A percentile compares a stretch with the other conserved stretches of the same genome.
Conservation (phyloP, 768 basidiomycete species). For the Psilocybe sp. region DNA sequence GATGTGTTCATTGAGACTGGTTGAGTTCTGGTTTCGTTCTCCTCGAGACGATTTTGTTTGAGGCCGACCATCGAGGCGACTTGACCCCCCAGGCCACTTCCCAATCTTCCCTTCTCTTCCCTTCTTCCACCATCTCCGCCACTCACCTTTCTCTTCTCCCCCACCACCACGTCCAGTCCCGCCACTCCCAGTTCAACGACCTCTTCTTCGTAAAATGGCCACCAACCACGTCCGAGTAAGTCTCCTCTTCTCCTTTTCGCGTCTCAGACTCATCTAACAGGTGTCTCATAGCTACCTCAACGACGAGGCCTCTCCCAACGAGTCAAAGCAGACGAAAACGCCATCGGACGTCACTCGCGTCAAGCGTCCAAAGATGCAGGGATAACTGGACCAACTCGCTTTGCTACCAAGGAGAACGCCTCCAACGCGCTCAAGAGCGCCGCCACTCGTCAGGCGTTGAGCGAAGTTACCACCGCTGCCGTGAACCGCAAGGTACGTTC, state of each 20-base stretch:
- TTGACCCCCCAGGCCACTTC: slow-evolving; percentile 23
- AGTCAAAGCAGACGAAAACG: slow-evolving; percentile 76
- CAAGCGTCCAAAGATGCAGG: slow-evolving; percentile 47
- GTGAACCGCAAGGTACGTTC: slow-evolving; percentile 71
- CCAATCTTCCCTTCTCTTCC: slow-evolving; percentile 25
- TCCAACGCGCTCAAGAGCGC: slow-evolving; percentile 42
- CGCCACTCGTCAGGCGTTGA: slow-evolving; percentile 70
- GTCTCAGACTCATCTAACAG: slow-evolving; percentile 12
- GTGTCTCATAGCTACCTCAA: slow-evolving; percentile 51
- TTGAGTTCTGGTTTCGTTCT: too few relatives aligned
- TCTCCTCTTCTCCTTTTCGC: slow-evolving; percentile 14
- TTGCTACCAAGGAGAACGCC: slow-evolving; percentile 42
- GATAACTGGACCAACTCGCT: slow-evolving; percentile 47
- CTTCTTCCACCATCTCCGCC: slow-evolving; percentile 11
- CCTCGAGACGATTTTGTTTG: slow-evolving; percentile 23
- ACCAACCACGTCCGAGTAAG: slow-evolving; percentile 61
- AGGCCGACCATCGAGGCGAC: slow-evolving; percentile 36
- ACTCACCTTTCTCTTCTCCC: slow-evolving; percentile 10
- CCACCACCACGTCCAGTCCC: slow-evolving; percentile 18
- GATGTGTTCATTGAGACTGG: background rate
- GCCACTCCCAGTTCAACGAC: slow-evolving; percentile 12
- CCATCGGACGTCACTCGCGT: slow-evolving; percentile 63
- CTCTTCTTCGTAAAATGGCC: slow-evolving; percentile 43
- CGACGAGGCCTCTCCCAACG: slow-evolving; percentile 68
- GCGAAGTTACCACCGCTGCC: slow-evolving; percentile 77